phyloP scores from a whole-genome alignment of 768 basidiomycete species.

The Pisolithus albus region DNA sequence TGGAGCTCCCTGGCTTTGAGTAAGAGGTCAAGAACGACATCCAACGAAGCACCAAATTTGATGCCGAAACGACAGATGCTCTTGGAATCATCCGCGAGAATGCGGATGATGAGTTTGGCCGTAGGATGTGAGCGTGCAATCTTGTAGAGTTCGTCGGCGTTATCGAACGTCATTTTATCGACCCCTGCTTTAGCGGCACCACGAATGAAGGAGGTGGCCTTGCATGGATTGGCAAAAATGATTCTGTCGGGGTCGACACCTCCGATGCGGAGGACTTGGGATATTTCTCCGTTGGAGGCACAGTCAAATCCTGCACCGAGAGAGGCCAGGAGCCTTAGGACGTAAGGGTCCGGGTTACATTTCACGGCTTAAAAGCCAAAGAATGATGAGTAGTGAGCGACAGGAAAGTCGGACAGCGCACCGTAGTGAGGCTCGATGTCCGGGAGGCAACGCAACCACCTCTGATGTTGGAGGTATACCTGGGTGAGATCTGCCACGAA shows the following conservation, averaged over 20 bases:
- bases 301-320: constrained; percentile 96
- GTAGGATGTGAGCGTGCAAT: constrained; percentile 71
- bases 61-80: constrained; percentile 87
- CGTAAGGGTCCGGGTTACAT: constrained; percentile 96
- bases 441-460: constrained; percentile 74
- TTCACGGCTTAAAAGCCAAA: constrained; percentile 66
- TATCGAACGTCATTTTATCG: constrained; percentile 97
- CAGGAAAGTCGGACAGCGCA: constrained; percentile 32
- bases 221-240: constrained; percentile 99
- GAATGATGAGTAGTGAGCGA: constrained; percentile 21
- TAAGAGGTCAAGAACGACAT: constrained; percentile 72
- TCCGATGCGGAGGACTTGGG: constrained; percentile 65
- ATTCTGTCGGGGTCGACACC: constrained; percentile 74
- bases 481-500: constrained; percentile 91
- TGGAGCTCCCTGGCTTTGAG: constrained; percentile 69
- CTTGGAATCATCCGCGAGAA: constrained; percentile 97
- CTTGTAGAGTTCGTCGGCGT: constrained; percentile 93
- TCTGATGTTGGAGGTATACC: constrained; percentile 77
- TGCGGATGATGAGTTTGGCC: constrained; percentile 87
- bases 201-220: constrained; percentile 89
- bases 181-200: constrained; percentile 75
- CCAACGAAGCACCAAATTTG: constrained; percentile 93
- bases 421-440: constrained; percentile 94
- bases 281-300: constrained; percentile 91
- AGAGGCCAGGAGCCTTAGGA: constrained; percentile 83